Percentiles rank a stretch among this genome's conserved stretches.
Evolutionary conservation across 1,284 basidiomycete species (phyloP).

Genomic region (Inonotus obliquus): DNA sequence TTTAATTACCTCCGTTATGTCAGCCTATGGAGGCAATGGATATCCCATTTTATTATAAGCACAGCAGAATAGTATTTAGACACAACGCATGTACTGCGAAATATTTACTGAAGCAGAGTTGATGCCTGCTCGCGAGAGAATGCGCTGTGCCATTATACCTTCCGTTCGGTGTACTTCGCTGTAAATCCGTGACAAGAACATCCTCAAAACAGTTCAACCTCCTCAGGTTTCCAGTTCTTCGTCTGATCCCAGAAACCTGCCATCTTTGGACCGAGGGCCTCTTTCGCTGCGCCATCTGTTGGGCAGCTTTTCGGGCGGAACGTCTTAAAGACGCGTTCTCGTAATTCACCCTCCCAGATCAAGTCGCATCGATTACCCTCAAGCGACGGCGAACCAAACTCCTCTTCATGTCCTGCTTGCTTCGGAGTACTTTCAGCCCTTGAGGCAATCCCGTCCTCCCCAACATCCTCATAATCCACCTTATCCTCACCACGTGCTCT

Average conservation of each 20-base stretch:
- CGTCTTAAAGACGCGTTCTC: constrained; percentile 76
- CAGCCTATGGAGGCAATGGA: too few species aligned
- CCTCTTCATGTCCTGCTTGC: constrained; percentile 30
- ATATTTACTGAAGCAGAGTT: too few species aligned
- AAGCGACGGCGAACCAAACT: constrained; percentile 42
- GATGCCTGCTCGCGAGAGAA: too few species aligned
- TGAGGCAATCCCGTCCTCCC: constrained; percentile 39
- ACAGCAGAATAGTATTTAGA: too few species aligned
- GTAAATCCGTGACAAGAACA: too few species aligned
- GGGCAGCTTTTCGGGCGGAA: constrained; percentile 86
- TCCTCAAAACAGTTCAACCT: constrained; percentile 61
- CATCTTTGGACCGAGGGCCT: constrained; percentile 77
- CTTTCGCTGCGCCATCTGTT: constrained; percentile 81
- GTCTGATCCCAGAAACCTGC: constrained; percentile 93
- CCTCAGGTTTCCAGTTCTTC: constrained; percentile 80
- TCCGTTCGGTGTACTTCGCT: too few species aligned
- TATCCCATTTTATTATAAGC: too few species aligned
- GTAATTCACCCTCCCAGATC: constrained; percentile 89
- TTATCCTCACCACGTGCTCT: constrained; percentile 70
- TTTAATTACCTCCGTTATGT: too few species aligned
- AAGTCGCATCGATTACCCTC: constrained; percentile 86
- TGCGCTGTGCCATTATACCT: too few species aligned
- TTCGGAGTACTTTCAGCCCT: constrained; percentile 20
- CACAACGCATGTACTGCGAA: too few species aligned
- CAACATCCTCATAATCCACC: constrained; percentile 55